Conservation (phyloP, 768 basidiomycete species). For the Coprinopsis marcescibilis region DNA sequence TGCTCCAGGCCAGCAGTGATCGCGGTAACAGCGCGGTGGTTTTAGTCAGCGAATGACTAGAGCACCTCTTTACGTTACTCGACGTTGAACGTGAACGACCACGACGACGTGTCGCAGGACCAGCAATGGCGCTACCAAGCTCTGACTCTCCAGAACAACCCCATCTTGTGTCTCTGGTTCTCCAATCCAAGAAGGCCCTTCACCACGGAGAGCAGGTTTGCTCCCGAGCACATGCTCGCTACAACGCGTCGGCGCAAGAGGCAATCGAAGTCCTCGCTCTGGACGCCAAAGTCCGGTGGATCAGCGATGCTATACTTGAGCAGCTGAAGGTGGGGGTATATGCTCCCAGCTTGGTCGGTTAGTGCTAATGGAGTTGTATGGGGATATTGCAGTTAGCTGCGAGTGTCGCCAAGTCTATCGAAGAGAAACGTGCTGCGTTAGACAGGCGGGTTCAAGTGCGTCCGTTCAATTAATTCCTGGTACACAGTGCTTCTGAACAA, state of each 20-base stretch:
- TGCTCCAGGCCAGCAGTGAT: too few species aligned
- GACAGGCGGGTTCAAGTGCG: slow-evolving; percentile 55
- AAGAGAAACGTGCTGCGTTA: slow-evolving; percentile 60
- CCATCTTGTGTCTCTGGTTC: slow-evolving; percentile 68
- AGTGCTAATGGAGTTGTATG: neutral
- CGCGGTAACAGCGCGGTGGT: too few species aligned
- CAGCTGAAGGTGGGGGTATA: slow-evolving; percentile 58
- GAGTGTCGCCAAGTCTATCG: slow-evolving; percentile 67
- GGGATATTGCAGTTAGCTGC: slow-evolving; percentile 51
- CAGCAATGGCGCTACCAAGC: slow-evolving; percentile 2
- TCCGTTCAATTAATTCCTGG: slow-evolving; percentile 13
- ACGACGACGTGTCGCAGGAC: neutral
- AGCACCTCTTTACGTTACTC: too few species aligned
- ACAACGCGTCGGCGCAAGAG: slow-evolving; percentile 60
- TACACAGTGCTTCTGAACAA: neutral
- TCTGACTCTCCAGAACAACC: slow-evolving; percentile 37
- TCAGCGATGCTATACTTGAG: slow-evolving; percentile 65
- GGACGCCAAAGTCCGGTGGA: slow-evolving; percentile 78
- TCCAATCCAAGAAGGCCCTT: slow-evolving; percentile 79
- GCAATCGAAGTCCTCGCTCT: slow-evolving; percentile 70
- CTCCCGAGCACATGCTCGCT: slow-evolving; percentile 53
- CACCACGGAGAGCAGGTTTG: slow-evolving; percentile 76
- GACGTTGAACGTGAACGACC: too few species aligned
- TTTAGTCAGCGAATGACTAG: too few species aligned
- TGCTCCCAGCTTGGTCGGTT: neutral